phyloP scores from a whole-genome alignment of 2,329 filamentous ascomycete species.

The Nakataea oryzae region DNA sequence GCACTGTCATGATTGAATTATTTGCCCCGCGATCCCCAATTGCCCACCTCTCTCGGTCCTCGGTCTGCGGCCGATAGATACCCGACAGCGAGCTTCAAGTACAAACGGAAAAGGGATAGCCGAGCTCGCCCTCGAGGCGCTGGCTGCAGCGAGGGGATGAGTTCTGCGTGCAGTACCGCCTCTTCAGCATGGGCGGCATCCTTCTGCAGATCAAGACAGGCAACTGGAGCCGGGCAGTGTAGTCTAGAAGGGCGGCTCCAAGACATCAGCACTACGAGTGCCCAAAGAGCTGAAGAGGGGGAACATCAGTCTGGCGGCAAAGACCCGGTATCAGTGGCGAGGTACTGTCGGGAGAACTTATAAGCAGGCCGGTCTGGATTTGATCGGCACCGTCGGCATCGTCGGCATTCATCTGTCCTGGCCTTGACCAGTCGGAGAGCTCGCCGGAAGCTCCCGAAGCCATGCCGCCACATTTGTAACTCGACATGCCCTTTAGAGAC shows the following conservation, averaged over 20 bases:
- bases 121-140: background rate
- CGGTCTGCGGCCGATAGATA: too few relatives aligned
- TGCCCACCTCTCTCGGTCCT: too few relatives aligned
- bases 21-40: too few relatives aligned
- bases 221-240: background rate
- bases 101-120: background rate
- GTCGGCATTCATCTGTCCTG: too few relatives aligned
- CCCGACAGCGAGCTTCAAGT: background rate
- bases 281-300: background rate
- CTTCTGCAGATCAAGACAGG: background rate
- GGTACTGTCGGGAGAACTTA: too few relatives aligned
- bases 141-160: background rate
- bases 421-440: background rate
- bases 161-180: background rate
- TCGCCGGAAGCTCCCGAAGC: background rate
- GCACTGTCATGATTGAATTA: too few relatives aligned
- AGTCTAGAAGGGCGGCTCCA: background rate
- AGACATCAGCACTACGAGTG: background rate
- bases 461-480: background rate
- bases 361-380: too few relatives aligned
- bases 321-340: background rate
- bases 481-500: background rate
- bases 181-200: background rate
- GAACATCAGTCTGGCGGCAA: background rate
- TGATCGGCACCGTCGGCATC: too few relatives aligned